phyloP scores from a whole-genome alignment of 495 filamentous ascomycete genomes.

The Amorphotheca resinae region DNA sequence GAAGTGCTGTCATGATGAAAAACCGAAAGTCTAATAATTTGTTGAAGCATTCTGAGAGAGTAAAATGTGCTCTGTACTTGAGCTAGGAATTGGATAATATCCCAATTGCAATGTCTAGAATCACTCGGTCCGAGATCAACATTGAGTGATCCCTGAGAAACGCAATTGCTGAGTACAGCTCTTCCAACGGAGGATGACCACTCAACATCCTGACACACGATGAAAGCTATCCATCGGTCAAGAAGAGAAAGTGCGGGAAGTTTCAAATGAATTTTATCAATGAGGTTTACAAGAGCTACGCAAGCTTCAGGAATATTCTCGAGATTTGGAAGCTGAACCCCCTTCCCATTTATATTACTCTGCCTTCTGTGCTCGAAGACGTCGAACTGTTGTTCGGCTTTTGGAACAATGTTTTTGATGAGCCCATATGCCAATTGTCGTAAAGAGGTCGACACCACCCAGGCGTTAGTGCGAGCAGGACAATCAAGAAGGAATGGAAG shows the following conservation, averaged over 20 bases:
- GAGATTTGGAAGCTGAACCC: conserved; percentile 17
- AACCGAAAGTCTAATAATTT: conserved; percentile 32
- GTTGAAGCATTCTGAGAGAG: conserved; percentile 51
- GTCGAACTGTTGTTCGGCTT: conserved; percentile 6
- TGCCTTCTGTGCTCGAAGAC: conserved; percentile 39
- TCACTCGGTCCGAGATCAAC: too few species aligned
- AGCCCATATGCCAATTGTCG: conserved; percentile 48
- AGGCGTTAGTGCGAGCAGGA: conserved; percentile 46
- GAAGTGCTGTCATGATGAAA: neutral
- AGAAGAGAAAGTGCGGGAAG: conserved; percentile 2
- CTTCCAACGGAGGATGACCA: conserved; percentile 25
- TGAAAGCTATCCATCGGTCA: conserved; percentile 27
- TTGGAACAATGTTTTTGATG: conserved; percentile 30
- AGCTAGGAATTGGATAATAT: conserved; percentile 48
- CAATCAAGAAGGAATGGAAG: conserved; percentile 48
- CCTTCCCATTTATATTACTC: conserved; percentile 21
- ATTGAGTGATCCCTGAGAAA: conserved; percentile 9
- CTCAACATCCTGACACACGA: conserved; percentile 31
- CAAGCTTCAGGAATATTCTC: conserved; percentile 18
- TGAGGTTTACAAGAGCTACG: conserved; percentile 7
- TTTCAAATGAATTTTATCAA: conserved; percentile 5
- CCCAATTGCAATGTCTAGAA: conserved; percentile 34
- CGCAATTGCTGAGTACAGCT: conserved; percentile 13
- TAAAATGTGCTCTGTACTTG: conserved; percentile 52
- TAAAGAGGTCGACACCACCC: conserved; percentile 41